A percentile compares a stretch with the other conserved stretches of the same genome.
Conservation (phyloP, 2,329 filamentous ascomycete genomes). For the Nakataea oryzae region DNA sequence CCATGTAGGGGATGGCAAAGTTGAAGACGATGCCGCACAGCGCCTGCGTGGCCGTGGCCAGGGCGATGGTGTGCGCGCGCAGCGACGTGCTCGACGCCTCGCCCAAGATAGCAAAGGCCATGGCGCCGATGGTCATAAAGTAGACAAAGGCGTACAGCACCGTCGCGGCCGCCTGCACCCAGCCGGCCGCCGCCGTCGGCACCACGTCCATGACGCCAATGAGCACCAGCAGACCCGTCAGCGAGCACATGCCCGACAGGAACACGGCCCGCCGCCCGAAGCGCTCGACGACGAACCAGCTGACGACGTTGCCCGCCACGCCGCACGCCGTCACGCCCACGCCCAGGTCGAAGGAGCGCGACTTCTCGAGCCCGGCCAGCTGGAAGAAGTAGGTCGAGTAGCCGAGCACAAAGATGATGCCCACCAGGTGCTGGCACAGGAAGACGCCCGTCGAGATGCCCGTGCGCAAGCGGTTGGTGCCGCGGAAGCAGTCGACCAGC, state of each 20-base stretch:
- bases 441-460: slow-evolving; percentile 51
- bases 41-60: slow-evolving; percentile 26
- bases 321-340: slow-evolving; percentile 40
- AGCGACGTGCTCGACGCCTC: slow-evolving; percentile 24
- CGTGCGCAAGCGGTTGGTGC: slow-evolving; percentile 38
- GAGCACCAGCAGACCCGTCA: slow-evolving; percentile 20
- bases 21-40: slow-evolving; percentile 27
- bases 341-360: slow-evolving; percentile 42
- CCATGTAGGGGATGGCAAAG: slow-evolving; percentile 26
- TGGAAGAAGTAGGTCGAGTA: slow-evolving; percentile 54
- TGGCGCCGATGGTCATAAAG: slow-evolving; percentile 25
- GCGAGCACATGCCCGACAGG: slow-evolving; percentile 17
- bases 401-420: slow-evolving; percentile 48
- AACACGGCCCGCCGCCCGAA: slow-evolving; percentile 26
- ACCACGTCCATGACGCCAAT: slow-evolving; percentile 28
- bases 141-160: slow-evolving; percentile 28
- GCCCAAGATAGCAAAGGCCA: slow-evolving; percentile 27
- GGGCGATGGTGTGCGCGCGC: slow-evolving; percentile 24
- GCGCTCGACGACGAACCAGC: slow-evolving; percentile 37
- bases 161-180: slow-evolving; percentile 23
- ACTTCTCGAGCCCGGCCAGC: slow-evolving; percentile 39
- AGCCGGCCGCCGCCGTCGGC: slow-evolving; percentile 16
- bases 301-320: slow-evolving; percentile 40
- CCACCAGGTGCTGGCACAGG: slow-evolving; percentile 53
- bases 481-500: slow-evolving; percentile 33